Evolutionary conservation across 2,329 filamentous ascomycete species (phyloP), one percentile per base, ranked within the genome.

Genomic region (Pyrenochaeta sp.): DNA sequence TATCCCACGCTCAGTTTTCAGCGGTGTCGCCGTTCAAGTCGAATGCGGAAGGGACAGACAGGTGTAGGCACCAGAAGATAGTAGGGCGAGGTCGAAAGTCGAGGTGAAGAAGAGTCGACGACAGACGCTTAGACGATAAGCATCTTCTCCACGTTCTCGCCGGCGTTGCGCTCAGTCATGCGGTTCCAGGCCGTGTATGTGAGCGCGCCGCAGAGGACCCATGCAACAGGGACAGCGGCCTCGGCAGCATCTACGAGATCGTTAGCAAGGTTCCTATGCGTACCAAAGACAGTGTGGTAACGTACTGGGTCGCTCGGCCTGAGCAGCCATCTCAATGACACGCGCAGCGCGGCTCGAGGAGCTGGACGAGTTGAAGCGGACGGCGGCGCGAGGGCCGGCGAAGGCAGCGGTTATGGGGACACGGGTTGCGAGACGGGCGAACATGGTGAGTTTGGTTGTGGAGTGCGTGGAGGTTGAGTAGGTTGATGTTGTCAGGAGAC

Each of bases 341-440:
- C 60, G 55, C 2, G 60, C 48, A 3, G 65, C 53, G 34, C 48
- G 38, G 41, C 45, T 58, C 5, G 59, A 35, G 22, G 47, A 55
- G 30, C 55, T 53, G 24, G 55, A 60, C 7, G 65, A 69, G 59
- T 68, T 69, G 60, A 52, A 64, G 49, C 67, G 64, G 29, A 55
- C 32, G 18, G 50, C 41, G 37, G 56, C 50, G n/a, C 57, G 51
- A 13, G 58, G 37, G 50, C 24, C 48, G n/a, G 55, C 51, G 37
- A 57, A 53, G 52, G 50, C 31, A 39, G 55, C 49, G 40, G 47
- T 51, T 43, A 57, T 50, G 30, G 60, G 59, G 55, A 59, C 53
- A 36, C 63, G 61, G 40, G 55, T 37, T 42, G 55, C 31, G 29
- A 58, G 24, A 34, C 44, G 46, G 14, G 52, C 44, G 43, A 61